phyloP scores from a whole-genome alignment of 306 rosid genomes.

The Cajanus cajan region DNA sequence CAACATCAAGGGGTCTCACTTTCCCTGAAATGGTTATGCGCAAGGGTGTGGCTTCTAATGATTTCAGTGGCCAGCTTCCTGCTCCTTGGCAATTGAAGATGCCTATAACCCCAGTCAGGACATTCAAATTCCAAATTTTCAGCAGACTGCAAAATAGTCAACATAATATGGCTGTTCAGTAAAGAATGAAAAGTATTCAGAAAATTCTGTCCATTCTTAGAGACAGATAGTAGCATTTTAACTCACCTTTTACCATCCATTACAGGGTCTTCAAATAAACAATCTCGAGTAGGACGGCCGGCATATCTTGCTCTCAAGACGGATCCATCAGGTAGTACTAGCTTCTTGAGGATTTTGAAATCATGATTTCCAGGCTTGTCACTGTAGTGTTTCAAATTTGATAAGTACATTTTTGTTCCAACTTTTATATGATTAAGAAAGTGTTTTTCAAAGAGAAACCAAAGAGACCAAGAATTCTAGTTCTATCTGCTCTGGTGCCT shows the following conservation, averaged over 20 bases:
- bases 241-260: slow-evolving; percentile 59
- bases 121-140: slow-evolving; percentile 76
- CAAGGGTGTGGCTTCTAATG: slow-evolving; percentile 26
- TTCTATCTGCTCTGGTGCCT: neutral
- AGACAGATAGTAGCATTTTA: neutral
- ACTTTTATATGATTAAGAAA: neutral
- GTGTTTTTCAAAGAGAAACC: neutral
- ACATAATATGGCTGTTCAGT: neutral
- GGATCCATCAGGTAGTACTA: slow-evolving; percentile 69
- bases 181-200: neutral
- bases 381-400: slow-evolving; percentile 37
- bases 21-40: slow-evolving; percentile 40
- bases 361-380: slow-evolving; percentile 73
- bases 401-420: neutral
- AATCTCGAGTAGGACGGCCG: slow-evolving; percentile 75
- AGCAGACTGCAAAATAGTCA: slow-evolving; percentile 43
- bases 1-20: slow-evolving; percentile 54
- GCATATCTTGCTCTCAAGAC: slow-evolving; percentile 63
- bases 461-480: neutral
- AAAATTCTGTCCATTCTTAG: neutral
- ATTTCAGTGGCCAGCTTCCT: slow-evolving; percentile 63
- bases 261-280: slow-evolving; percentile 62
- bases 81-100: slow-evolving; percentile 78
- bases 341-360: slow-evolving; percentile 61
- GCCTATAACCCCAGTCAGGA: slow-evolving; percentile 58